Percentiles rank a stretch among this genome's conserved stretches.
These are phyloP conservation scores for Helichrysum umbraculigerum DNA, from an alignment of 129 eudicot genomes.

Conservation along the genomic window DNA sequence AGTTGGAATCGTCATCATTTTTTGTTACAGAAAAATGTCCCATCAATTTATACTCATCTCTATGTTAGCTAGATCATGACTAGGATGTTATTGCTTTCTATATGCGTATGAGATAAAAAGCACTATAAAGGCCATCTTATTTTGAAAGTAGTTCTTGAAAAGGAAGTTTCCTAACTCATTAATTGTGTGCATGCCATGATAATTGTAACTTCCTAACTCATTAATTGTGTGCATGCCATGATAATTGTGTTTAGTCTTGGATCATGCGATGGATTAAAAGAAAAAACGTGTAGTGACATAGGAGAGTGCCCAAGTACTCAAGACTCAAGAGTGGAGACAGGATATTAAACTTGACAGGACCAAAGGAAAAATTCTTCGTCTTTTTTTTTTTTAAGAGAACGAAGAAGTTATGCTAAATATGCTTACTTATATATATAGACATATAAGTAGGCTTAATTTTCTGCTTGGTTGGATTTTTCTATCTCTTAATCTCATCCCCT, in stretches of 20 bases:
- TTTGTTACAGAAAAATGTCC: background rate
- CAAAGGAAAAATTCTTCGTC: no score
- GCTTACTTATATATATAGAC: no score
- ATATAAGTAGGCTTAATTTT: no score
- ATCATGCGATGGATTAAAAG: background rate
- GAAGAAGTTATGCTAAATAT: no score
- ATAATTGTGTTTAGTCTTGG: background rate
- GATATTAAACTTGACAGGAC: no score
- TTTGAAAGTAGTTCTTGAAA: conserved; percentile 18
- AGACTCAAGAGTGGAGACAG: no score
- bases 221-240: background rate
- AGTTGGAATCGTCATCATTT: conserved; percentile 11
- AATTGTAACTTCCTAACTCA: background rate
- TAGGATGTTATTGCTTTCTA: background rate
- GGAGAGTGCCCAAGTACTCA: no score
- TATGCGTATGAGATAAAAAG: conserved; percentile 1
- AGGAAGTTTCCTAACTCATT: background rate
- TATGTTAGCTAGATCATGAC: background rate
- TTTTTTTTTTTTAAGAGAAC: no score
- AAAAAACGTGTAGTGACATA: background rate
- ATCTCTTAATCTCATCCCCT: no score
- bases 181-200: background rate
- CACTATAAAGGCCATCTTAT: background rate
- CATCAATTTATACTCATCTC: background rate
- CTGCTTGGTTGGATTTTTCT: no score